Conservation (phyloP, 768 basidiomycete species). For the Podaxis carcinomalis region DNA sequence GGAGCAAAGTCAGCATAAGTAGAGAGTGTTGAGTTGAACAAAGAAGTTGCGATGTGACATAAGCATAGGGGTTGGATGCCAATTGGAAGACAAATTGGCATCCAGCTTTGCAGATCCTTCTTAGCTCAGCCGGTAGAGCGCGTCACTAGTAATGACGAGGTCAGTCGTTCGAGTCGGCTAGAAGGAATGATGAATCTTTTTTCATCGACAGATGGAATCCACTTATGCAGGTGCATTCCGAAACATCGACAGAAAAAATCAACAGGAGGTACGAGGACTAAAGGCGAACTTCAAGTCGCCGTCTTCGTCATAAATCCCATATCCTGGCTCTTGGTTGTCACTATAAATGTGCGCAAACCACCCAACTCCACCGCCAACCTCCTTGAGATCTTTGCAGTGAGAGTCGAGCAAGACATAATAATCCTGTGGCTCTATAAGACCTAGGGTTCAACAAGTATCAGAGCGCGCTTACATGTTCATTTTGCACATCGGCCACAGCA, state of each 20-base stretch:
- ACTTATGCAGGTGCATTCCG: too few relatives aligned
- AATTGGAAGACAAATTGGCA: too few relatives aligned
- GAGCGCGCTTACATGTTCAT: slow-evolving; percentile 36
- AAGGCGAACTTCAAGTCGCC: slow-evolving; percentile 48
- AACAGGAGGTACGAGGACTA: slow-evolving; percentile 47
- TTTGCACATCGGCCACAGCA: slow-evolving; percentile 45
- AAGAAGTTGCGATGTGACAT: too few relatives aligned
- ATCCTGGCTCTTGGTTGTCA: slow-evolving; percentile 50
- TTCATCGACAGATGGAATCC: too few relatives aligned
- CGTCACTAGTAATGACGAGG: slow-evolving; percentile 71
- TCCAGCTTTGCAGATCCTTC: slow-evolving; percentile 17
- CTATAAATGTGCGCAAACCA: slow-evolving; percentile 69
- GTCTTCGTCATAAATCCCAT: slow-evolving; percentile 46
- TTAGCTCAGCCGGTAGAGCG: slow-evolving; percentile 42
- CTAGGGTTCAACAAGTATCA: not conserved
- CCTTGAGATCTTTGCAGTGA: slow-evolving; percentile 49
- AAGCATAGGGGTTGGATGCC: too few relatives aligned
- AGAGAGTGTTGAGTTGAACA: too few relatives aligned
- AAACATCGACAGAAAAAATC: not conserved
- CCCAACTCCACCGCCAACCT: slow-evolving; percentile 49
- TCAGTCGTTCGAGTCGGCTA: slow-evolving; percentile 65
- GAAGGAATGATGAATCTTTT: slow-evolving; percentile 16
- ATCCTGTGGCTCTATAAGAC: slow-evolving; percentile 24
- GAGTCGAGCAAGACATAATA: slow-evolving; percentile 52
- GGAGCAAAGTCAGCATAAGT: too few relatives aligned